Evolutionary conservation across 2,329 filamentous ascomycete species (phyloP), one percentile per base, ranked within the genome.

Genomic region (Neocucurbitaria cava): DNA sequence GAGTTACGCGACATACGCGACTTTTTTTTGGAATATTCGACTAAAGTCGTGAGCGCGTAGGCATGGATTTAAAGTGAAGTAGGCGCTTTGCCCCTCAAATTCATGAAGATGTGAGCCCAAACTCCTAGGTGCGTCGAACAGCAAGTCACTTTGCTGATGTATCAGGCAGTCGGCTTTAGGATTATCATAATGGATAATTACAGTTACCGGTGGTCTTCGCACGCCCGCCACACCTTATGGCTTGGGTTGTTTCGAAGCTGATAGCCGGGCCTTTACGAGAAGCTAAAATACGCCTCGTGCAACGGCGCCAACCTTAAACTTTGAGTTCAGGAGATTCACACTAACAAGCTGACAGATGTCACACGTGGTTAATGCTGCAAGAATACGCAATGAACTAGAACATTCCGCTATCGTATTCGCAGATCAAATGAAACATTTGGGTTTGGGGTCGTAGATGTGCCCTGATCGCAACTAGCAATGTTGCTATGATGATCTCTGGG

Each of bases 171-270:
- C n/a, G n/a, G n/a, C n/a, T n/a, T n/a, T n/a, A n/a, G n/a, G n/a
- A n/a, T n/a, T n/a, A n/a, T n/a, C n/a, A n/a, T n/a, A n/a, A n/a
- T n/a, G n/a, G n/a, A n/a, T n/a, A n/a, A n/a, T n/a, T n/a, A n/a
- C n/a, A n/a, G 26, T 10, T 28, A 28, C 26, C 26, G 26, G 26
- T 10, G 26, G 20, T 45, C 15, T 18, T 9, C 20, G 40, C 3
- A 5, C 46, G 50, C 18, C 30, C 46, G 40, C 40, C 44, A 28
- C 8, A 39, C 23, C 36, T 21, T 13, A 43, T 18, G 38, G 23
- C 24, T 26, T 48, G 41, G 17, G 3, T 21, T 44, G 48, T 52
- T 41, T 54, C 45, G 24, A 49, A 31, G 36, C 44, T 52, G 43
- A 18, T n/a, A 38, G 24, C 40, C n/a, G 36, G 48, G 18, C 18